Base-by-base conservation (phyloP, 2,329 filamentous ascomycete genomes). In the Fusarium verticillioides region DNA sequence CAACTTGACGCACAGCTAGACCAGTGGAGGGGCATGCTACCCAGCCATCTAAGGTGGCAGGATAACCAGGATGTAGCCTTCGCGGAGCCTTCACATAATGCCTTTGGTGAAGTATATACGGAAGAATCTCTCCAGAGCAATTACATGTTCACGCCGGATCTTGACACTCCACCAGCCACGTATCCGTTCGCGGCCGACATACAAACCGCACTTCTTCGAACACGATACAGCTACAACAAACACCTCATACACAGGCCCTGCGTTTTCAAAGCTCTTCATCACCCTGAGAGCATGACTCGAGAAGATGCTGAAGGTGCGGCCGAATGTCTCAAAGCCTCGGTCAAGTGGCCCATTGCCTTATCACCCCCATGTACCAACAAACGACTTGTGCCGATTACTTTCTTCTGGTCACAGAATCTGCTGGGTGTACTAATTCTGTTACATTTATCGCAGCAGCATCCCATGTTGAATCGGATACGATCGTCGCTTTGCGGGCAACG, bases 361-460 rank as follows among this genome's bases (percentile, higher is more conserved):
- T 86, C 87, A 12, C 89, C 89, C 0, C 84, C 87, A 2, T 87
- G 86, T 69, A 83, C 85, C 60, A 86, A 86, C 77, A 92, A 91
- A 79, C 82, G 89, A 40, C 82, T 91, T 9, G 81, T 91, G 2
- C 89, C 89, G 2, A 86, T 87, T 63, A 75, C 88, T 4, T 91
- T 90, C 76, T 88, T 89, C 60, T 91, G 89, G 87, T 89, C 88
- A 13, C 89, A 91, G 72, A 90, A 90, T 67, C 84, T 91, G 46
- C 83, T 91, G 49, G 87, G 87, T 7, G 87, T 90, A 30, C 81
- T 92, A 30, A 75, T 91, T 50, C 82, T 91, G 23, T 76, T 91
- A 40, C 86, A 89, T 47, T 82, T 91, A 70, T 87, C 87, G 18
- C 83, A 82, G 23, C 85, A 87, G 63, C 85, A 88, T 49, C 83